Conservation (phyloP, 331 rosid genomes). For the Pyracantha coccinea region DNA sequence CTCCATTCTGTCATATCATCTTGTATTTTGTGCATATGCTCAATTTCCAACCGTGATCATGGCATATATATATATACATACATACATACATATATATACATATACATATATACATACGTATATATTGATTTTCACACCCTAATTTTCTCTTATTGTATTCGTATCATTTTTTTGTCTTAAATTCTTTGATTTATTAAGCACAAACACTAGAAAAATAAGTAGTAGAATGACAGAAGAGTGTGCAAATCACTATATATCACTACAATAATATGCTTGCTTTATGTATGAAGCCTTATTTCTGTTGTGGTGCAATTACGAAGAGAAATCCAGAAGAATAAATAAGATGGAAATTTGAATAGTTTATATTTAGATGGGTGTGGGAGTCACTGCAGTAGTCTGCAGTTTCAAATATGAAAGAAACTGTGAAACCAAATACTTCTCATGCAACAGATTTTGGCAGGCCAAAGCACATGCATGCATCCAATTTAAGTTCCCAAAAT, state of each 20-base stretch:
- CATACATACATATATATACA: background rate
- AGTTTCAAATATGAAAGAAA: background rate
- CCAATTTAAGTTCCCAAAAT: background rate
- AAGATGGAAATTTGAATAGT: background rate
- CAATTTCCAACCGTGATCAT: constrained; percentile 1
- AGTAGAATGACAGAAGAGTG: background rate
- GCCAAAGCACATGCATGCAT: background rate
- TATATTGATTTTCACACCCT: background rate
- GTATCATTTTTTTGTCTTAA: background rate
- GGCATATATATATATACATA: no score
- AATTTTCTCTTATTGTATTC: background rate
- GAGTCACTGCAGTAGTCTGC: background rate
- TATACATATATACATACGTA: no score
- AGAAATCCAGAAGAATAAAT: constrained; percentile 2
- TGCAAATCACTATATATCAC: background rate
- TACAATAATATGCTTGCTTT: background rate
- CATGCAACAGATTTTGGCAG: background rate
- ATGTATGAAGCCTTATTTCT: background rate
- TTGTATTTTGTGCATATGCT: constrained; percentile 13
- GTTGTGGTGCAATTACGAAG: background rate
- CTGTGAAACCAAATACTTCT: background rate
- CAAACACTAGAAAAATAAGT: background rate
- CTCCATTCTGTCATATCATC: background rate
- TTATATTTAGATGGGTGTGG: background rate
- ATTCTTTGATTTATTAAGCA: background rate